Conservation (phyloP, 2,329 filamentous ascomycete species). For the Phyllosticta citriasiana region DNA sequence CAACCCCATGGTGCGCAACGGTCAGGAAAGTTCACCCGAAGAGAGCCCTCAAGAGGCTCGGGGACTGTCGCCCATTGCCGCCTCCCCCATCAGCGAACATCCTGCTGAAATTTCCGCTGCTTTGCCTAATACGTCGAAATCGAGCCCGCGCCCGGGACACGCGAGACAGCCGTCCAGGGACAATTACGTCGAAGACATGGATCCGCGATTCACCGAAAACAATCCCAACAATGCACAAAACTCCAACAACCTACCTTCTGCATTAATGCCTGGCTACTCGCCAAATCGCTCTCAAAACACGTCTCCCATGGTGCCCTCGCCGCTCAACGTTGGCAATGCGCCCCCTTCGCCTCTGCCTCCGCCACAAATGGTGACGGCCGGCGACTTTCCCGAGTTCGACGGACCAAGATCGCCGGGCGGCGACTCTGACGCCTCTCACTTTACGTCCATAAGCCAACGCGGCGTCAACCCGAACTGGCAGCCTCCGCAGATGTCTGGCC, state of each 20-base stretch:
- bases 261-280: slow-evolving; percentile 25
- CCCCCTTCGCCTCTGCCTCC: background rate
- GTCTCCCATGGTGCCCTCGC: slow-evolving; percentile 13
- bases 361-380: slow-evolving; percentile 5
- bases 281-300: slow-evolving; percentile 22
- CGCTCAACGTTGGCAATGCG: background rate
- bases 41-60: slow-evolving; percentile 18
- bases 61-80: slow-evolving; percentile 30
- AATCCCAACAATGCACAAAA: background rate
- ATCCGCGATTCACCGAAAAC: slow-evolving; percentile 66
- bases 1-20: background rate
- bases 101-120: slow-evolving; percentile 19
- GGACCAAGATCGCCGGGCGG: slow-evolving; percentile 58
- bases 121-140: background rate
- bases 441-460: slow-evolving; percentile 83
- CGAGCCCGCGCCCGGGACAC: slow-evolving; percentile 11
- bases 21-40: background rate
- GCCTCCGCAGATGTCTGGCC: slow-evolving; percentile 18
- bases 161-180: slow-evolving; percentile 15
- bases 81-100: slow-evolving; percentile 21
- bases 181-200: slow-evolving; percentile 86
- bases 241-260: slow-evolving; percentile 16
- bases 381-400: slow-evolving; percentile 42
- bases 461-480: slow-evolving; percentile 85
- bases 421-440: slow-evolving; percentile 70